phyloP scores from a whole-genome alignment of 2,329 filamentous ascomycete genomes.

The Arthrobotrys entomopaga region DNA sequence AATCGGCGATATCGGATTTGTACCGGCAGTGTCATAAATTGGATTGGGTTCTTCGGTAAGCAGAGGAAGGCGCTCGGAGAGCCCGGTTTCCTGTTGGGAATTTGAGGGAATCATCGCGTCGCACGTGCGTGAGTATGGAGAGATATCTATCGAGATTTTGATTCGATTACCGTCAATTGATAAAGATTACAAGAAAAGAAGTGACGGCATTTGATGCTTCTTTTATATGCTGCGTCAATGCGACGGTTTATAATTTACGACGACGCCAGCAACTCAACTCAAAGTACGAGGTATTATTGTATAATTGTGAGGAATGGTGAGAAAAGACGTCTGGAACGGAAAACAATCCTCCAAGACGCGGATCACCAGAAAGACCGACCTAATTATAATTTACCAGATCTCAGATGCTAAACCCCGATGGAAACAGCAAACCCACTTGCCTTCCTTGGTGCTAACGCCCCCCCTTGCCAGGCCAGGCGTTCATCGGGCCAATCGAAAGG shows the following conservation, averaged over 20 bases:
- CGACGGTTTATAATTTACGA: neutral
- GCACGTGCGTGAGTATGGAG: neutral
- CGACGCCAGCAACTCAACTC: neutral
- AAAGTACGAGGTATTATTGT: no score
- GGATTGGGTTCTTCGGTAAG: slow-evolving; percentile 5
- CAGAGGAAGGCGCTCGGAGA: slow-evolving; percentile 25
- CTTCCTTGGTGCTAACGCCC: slow-evolving; percentile 21
- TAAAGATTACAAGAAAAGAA: neutral
- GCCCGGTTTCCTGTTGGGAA: slow-evolving; percentile 2
- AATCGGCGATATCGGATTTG: slow-evolving; percentile 2
- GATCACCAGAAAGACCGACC: neutral
- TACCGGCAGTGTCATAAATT: slow-evolving; percentile 12
- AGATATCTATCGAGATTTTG: neutral
- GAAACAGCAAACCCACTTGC: slow-evolving; percentile 18
- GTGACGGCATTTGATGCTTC: neutral
- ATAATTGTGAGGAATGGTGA: neutral
- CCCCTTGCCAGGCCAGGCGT: neutral
- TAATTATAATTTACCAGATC: slow-evolving; percentile 11
- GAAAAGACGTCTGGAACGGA: slow-evolving; percentile 6
- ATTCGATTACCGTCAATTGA: neutral
- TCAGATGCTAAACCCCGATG: slow-evolving; percentile 2
- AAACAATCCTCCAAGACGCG: slow-evolving; percentile 4
- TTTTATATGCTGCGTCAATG: no score
- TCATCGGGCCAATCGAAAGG: neutral
- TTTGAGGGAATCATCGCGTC: slow-evolving; percentile 30